phyloP scores from a whole-genome alignment of 306 rosid species.

The Lablab purpureus region DNA sequence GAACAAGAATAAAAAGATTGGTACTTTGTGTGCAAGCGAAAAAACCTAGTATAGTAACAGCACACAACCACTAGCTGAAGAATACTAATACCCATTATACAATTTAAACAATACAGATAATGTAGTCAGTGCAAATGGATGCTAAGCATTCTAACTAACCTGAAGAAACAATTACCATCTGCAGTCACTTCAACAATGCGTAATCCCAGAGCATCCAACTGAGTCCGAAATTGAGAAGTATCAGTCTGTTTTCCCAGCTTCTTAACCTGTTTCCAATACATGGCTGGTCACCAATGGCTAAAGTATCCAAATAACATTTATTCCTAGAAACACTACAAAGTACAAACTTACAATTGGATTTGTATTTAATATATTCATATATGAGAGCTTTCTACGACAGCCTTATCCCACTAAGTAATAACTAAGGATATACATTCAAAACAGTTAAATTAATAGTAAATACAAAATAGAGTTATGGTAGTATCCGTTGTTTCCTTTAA shows the following conservation, averaged over 20 bases:
- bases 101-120: conserved; percentile 11
- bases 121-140: conserved; percentile 38
- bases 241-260: conserved; percentile 66
- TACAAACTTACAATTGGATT: conserved; percentile 29
- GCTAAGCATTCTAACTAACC: conserved; percentile 57
- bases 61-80: conserved; percentile 26
- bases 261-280: conserved; percentile 60
- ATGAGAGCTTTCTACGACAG: background rate
- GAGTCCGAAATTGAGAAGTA: conserved; percentile 64
- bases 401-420: background rate
- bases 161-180: conserved; percentile 94
- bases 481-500: background rate
- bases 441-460: conserved; percentile 1
- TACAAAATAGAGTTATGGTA: conserved; percentile 10
- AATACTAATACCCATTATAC: conserved; percentile 15
- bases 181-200: conserved; percentile 76
- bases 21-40: conserved; percentile 21
- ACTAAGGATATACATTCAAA: background rate
- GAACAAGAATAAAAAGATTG: conserved; percentile 16
- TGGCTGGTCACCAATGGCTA: conserved; percentile 5
- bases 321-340: conserved; percentile 22
- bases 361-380: conserved; percentile 13
- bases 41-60: conserved; percentile 6
- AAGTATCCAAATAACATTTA: conserved; percentile 14
- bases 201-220: conserved; percentile 76